Conservation (phyloP, 2,329 filamentous ascomycete species). For the Fusarium tjaetaba region DNA sequence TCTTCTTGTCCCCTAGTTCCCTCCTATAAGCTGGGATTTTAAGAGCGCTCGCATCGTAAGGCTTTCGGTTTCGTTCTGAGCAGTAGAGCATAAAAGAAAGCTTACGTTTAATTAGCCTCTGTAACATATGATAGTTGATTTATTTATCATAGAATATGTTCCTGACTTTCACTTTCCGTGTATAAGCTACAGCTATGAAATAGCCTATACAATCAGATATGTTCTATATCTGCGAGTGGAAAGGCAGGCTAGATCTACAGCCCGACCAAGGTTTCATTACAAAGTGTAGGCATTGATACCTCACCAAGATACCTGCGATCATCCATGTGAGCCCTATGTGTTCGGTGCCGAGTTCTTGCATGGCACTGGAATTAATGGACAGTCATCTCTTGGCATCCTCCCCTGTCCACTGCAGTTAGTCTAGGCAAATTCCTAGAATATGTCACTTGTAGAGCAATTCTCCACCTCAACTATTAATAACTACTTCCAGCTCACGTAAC, state of each 20-base stretch:
- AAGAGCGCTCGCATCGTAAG: too few relatives aligned
- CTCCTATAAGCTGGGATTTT: too few relatives aligned
- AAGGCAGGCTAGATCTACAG: too few relatives aligned
- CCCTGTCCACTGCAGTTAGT: not conserved
- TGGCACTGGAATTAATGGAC: accelerated
- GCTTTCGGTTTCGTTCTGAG: too few relatives aligned
- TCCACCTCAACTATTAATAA: not conserved
- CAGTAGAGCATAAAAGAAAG: too few relatives aligned
- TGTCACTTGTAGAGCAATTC: too few relatives aligned
- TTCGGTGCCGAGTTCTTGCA: not conserved
- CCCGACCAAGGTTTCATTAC: not conserved
- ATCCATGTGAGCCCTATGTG: not conserved
- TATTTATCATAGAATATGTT: too few relatives aligned
- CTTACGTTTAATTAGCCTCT: too few relatives aligned
- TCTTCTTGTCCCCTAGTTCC: too few relatives aligned
- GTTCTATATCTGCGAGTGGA: accelerated
- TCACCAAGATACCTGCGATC: not conserved
- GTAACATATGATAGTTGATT: too few relatives aligned
- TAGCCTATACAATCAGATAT: not conserved
- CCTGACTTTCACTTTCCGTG: too few relatives aligned
- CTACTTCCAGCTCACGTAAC: not conserved
- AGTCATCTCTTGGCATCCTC: not conserved
- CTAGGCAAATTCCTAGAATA: not conserved
- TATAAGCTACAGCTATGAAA: not conserved
- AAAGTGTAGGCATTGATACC: not conserved